phyloP scores from a whole-genome alignment of 2,329 filamentous ascomycete genomes.

The Cryphonectria nitschkei region DNA sequence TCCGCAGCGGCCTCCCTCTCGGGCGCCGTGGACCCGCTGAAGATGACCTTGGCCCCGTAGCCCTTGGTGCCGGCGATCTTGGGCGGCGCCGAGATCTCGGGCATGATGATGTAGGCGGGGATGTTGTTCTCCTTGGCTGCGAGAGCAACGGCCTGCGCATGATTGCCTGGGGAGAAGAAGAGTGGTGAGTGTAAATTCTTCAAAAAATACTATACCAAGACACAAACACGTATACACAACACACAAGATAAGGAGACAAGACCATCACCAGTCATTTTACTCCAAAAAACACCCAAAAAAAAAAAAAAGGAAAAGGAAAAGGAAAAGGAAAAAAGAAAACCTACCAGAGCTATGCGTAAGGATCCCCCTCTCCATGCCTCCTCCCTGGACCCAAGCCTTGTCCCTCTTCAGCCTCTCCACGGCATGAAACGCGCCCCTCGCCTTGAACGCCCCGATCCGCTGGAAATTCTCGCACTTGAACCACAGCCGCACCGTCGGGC shows the following conservation, averaged over 20 bases:
- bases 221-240: conserved; percentile 25
- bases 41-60: conserved; percentile 78
- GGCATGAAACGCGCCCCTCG: conserved; percentile 87
- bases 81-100: conserved; percentile 76
- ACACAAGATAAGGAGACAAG: background rate
- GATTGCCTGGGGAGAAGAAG: conserved; percentile 68
- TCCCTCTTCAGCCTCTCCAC: conserved; percentile 69
- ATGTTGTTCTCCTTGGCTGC: conserved; percentile 76
- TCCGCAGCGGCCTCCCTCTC: conserved; percentile 80
- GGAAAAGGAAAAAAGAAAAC: conserved; percentile 21
- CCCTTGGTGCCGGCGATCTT: conserved; percentile 83
- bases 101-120: conserved; percentile 91
- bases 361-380: conserved; percentile 69
- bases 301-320: too few relatives aligned
- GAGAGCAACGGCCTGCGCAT: conserved; percentile 88
- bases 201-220: background rate
- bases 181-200: conserved; percentile 4
- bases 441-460: conserved; percentile 90
- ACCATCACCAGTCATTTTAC: too few relatives aligned
- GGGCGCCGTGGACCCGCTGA: conserved; percentile 77
- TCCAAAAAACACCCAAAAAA: too few relatives aligned
- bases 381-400: conserved; percentile 62
- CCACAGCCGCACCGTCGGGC: conserved; percentile 73
- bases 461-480: conserved; percentile 98
- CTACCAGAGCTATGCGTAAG: conserved; percentile 88